These are phyloP conservation scores for Saccharum officinarum DNA, from an alignment of 176 grass and related monocot genomes.

Conservation along the genomic window DNA sequence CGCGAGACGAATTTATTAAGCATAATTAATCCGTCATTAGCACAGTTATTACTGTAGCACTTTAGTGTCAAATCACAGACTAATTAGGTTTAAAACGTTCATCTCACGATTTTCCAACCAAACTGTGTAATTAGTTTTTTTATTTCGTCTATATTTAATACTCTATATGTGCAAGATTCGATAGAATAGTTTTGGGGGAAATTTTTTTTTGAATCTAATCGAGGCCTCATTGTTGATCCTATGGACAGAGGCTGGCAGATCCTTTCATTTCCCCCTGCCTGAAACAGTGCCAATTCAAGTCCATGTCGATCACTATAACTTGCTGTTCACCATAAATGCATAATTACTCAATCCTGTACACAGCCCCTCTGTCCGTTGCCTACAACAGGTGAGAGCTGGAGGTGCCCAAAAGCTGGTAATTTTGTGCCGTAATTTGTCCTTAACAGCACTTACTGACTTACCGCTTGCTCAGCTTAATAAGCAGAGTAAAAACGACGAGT, in stretches of 20 bases:
- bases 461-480: neutral
- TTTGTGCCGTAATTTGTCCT: neutral
- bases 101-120: no score
- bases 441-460: slow-evolving; percentile 9
- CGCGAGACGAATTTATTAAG: no score
- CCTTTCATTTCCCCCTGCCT: neutral
- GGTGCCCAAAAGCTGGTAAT: neutral
- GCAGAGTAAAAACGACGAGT: neutral
- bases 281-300: slow-evolving; percentile 27
- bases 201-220: no score
- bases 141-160: no score
- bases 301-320: neutral
- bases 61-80: no score
- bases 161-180: no score
- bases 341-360: slow-evolving; percentile 20
- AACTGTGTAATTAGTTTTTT: no score
- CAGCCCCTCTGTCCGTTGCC: neutral
- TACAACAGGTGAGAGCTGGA: neutral
- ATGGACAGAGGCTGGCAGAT: neutral
- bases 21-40: no score
- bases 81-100: no score
- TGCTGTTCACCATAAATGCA: neutral
- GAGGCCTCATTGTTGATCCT: no score
- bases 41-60: no score
- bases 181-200: no score